Evolutionary conservation across 2,329 filamentous ascomycete genomes (phyloP).

Genomic region (Fusarium sp.): DNA sequence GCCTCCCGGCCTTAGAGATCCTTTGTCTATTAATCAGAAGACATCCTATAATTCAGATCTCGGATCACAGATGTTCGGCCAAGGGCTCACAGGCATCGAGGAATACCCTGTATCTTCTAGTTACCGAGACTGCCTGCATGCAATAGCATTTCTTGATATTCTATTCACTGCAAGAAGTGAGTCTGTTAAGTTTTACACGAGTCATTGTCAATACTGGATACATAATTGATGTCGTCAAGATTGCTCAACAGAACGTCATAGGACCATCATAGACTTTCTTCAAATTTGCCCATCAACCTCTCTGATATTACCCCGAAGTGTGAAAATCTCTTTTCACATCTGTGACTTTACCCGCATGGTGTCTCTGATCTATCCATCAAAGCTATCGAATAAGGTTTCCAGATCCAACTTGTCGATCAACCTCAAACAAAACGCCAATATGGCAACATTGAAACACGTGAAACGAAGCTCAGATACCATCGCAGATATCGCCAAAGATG

Average conservation of each 20-base stretch:
- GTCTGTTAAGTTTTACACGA: not conserved
- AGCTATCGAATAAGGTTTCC: not conserved
- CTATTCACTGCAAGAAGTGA: not conserved
- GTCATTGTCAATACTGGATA: not conserved
- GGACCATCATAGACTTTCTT: not conserved
- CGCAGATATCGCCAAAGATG: slow-evolving; percentile 26
- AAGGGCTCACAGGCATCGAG: not conserved
- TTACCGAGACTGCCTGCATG: not conserved
- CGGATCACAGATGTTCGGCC: not conserved
- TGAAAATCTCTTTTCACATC: accelerated
- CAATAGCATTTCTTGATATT: accelerated
- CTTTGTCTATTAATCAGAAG: accelerated
- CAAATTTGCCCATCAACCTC: accelerated
- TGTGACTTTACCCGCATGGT: not conserved
- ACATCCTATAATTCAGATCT: not conserved
- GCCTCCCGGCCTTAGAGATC: accelerated
- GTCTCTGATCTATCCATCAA: not conserved
- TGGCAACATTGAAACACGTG: slow-evolving; percentile 1
- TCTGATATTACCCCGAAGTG: not conserved
- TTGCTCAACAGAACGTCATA: not conserved
- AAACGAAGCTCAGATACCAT: slow-evolving; percentile 18
- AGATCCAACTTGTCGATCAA: not conserved
- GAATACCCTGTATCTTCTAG: not conserved
- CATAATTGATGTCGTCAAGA: not conserved
- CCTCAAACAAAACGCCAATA: not conserved